phyloP scores from a whole-genome alignment of 2,329 filamentous ascomycete species.

The Apiospora rasikravindrae region DNA sequence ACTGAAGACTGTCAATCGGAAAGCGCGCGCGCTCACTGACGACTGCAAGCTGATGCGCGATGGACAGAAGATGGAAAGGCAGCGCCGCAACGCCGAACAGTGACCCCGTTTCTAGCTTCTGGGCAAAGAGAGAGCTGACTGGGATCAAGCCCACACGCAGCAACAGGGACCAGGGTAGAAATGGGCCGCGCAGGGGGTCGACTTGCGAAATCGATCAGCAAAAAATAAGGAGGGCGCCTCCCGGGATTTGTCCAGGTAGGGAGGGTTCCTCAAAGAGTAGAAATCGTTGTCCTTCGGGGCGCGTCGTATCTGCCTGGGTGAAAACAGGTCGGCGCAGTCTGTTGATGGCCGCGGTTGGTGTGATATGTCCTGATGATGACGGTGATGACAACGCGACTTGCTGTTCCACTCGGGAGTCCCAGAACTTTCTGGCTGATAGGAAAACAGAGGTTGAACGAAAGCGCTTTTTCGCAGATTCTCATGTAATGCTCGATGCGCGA shows the following conservation, averaged over 20 bases:
- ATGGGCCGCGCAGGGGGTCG: conserved; percentile 26
- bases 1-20: conserved; percentile 12
- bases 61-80: conserved; percentile 22
- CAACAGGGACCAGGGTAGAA: conserved; percentile 29
- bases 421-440: not conserved
- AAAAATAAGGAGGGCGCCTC: conserved; percentile 14
- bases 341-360: not conserved
- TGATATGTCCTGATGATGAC: conserved; percentile 16
- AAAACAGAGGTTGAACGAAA: conserved; percentile 4
- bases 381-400: conserved; percentile 10
- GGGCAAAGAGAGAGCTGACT: conserved; percentile 26
- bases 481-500: conserved; percentile 10
- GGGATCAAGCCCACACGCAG: conserved; percentile 30
- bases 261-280: conserved; percentile 10
- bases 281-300: not conserved
- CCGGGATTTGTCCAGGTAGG: not conserved
- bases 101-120: conserved; percentile 17
- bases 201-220: conserved; percentile 23
- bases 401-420: conserved; percentile 5
- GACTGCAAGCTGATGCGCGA: conserved; percentile 13
- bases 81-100: conserved; percentile 21
- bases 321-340: not conserved
- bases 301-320: conserved; percentile 13
- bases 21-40: conserved; percentile 14
- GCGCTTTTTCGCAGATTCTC: conserved; percentile 9